Evolutionary conservation across 371 early-diverging fungal genomes (phyloP), one percentile per base, ranked within the genome.

Genomic region (Paraphysoderma sedebokerense): DNA sequence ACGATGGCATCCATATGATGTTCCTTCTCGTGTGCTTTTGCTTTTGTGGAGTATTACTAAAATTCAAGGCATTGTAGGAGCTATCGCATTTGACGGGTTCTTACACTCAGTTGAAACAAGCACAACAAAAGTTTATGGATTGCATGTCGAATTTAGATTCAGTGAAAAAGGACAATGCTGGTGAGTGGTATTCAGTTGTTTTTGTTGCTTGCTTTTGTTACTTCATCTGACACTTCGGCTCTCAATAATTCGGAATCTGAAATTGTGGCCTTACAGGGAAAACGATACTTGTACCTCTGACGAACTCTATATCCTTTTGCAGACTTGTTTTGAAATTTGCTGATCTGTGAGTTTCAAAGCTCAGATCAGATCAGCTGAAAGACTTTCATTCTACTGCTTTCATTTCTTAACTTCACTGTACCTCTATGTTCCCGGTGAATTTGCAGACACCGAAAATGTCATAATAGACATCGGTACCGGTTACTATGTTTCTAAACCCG

Each of bases 391-490:
- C 26, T 7, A 30, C 42, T 20, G 23, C 54, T 35, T 27, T 33
- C 36, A 37, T 39, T 19, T 12, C n/a, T 33, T 36, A 46, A 33
- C 29, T 29, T 35, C 61, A 36, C 57, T 65, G 52, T 66, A 84
- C 67, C 77, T 92, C 37, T 92, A 92, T 67, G 89, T 95, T 13
- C 87, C 88, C 45, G 96, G 88, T 40, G 76, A 82, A 59, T 62
- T 92, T 33, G 66, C 74, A 23, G 67, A 87, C 53, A 72, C 77
- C 12, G 76, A 79, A 44, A 87, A 77, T 46, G 90, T 92, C 2
- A 79, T 91, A 55, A 86, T 95, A 0, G 96, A 95, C 65, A 79
- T 92, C 39, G 96, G 93, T 38, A 91, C 96, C 8, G 96, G 96
- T 24, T 95, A 95, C 60, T 89, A 77, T 53, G 78, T 89, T 19